Base-by-base conservation (phyloP, 2,329 filamentous ascomycete genomes). In the Emydomyces testavorans region DNA sequence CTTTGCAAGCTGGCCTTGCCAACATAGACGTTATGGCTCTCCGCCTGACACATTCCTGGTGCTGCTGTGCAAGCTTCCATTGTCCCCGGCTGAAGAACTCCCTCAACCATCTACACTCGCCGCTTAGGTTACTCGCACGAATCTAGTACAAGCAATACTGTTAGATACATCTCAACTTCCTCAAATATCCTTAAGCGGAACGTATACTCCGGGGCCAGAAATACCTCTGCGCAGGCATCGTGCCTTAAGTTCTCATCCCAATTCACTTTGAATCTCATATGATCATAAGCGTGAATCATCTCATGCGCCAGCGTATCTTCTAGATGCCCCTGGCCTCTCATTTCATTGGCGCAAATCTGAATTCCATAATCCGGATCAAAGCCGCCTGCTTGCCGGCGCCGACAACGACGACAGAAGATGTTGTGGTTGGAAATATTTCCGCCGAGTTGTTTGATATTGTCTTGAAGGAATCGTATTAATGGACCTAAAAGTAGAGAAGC, bases 211-310 rank as follows among this genome's bases (percentile, higher is more conserved):
- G n/a, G n/a, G n/a, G n/a, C n/a, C n/a, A n/a, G n/a, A n/a, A n/a
- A n/a, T 67, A 90, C 86, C 80, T 98, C 92, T 48, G 89, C 83
- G 65, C 92, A 98, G 48, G 92, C 92, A 29, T 89, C 85, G 68
- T 98, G 92, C 64, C 82, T 80, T 66, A 98, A 64, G 63, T 87
- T 70, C 70, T 85, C 78, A n/a, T 71, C 66, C 71, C 84, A 85
- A 61, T 96, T 83, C 37, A 95, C 80, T 67, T 94, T 92, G 72
- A 87, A 98, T 54, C 90, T 73, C 57, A 96, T 62, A 64, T 94
- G 84, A 64, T 98, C 92, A 74, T 88, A 96, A 1, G 89, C 89
- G 65, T 98, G 92, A 46, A 98, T 84, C 87, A 98, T 93, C 71
- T 98, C 92, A 66, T 98, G 92, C 23, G 89, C 82, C 60, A 98